Percentiles rank a stretch among this genome's conserved stretches.
phyloP scores from a whole-genome alignment of 768 basidiomycete genomes.

The Pleurotus eryngii region DNA sequence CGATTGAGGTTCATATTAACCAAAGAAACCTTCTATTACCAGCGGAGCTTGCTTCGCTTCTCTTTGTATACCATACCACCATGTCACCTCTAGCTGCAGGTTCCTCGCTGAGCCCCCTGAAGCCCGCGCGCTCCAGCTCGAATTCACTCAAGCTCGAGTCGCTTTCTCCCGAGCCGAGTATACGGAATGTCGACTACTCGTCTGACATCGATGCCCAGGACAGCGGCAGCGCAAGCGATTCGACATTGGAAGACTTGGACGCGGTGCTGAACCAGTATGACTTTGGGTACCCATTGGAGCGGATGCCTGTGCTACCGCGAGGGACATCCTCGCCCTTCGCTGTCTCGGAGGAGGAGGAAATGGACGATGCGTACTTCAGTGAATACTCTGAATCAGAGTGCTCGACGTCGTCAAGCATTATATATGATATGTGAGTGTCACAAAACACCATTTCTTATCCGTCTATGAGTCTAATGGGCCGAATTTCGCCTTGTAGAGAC shows the following conservation, averaged over 20 bases:
- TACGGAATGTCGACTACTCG: slow-evolving; percentile 3
- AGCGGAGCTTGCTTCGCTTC: too few species aligned
- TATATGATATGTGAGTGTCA: slow-evolving; percentile 26
- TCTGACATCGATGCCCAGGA: slow-evolving; percentile 1
- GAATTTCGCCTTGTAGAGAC: slow-evolving; percentile 16
- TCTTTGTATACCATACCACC: neutral
- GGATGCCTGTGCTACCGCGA: neutral
- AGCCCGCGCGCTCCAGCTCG: neutral
- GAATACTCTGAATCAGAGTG: slow-evolving; percentile 20
- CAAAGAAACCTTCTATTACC: too few species aligned
- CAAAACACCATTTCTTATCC: too few species aligned
- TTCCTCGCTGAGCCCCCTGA: neutral
- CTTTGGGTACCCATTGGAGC: slow-evolving; percentile 11
- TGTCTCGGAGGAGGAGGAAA: neutral
- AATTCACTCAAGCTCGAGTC: slow-evolving; percentile 1
- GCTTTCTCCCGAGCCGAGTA: slow-evolving; percentile 6
- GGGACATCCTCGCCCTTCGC: slow-evolving; percentile 1
- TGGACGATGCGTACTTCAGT: neutral
- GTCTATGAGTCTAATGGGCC: neutral
- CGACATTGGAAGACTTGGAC: slow-evolving; percentile 10
- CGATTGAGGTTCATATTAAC: too few species aligned
- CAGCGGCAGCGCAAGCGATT: slow-evolving; percentile 10
- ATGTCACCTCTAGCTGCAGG: neutral
- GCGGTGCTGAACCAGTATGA: neutral
- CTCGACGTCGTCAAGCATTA: slow-evolving; percentile 26